Base-by-base conservation (phyloP, 2,329 filamentous ascomycete genomes). In the Zymoseptoria passerinii region DNA sequence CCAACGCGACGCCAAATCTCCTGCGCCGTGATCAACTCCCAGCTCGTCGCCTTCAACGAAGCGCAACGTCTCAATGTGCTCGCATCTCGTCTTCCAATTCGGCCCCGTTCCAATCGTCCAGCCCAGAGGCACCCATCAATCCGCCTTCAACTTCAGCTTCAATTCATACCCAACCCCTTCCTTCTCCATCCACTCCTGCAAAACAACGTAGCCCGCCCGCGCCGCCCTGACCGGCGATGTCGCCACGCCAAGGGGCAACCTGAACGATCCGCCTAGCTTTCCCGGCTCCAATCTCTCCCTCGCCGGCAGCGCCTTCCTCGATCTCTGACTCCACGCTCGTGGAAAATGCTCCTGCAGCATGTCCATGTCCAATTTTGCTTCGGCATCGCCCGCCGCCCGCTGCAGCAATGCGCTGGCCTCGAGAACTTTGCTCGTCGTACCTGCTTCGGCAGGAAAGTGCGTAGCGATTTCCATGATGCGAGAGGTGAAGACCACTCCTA, bases 151-250 rank as follows among this genome's bases (percentile, higher is more conserved):
- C 63, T 66, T 67, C n/a, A 70, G 58, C 57, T 65, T 62, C 61
- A 67, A 28, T 18, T 54, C 58, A 54, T 68, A 70, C 19, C 57
- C 61, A 10, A 68, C 13, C 28, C 58, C 56, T 20, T 66, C 61
- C 56, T 56, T 60, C 44, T 58, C 60, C 52, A 75, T 71, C 70
- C 76, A 79, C 65, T 80, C 77, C 20, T 62, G 61, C 18, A 79
- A 61, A 53, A 78, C 73, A 52, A 68, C 66, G 19, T 75, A 62
- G 0, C 75, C 77, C 44, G 78, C 76, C 0, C 77, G 65, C 1
- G 78, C 76, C 1, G 76, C 76, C 54, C 75, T 71, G n/a, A 78
- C 65, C 0, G 77, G 74, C 4, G 71, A 72, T 0, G 75, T 77
- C 28, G 75, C 72, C 9, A 66, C 63, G 1, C 67, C 67, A 0